These are phyloP conservation scores for Asclepias syriaca DNA, from an alignment of 257 asterid species.

Conservation along the genomic window DNA sequence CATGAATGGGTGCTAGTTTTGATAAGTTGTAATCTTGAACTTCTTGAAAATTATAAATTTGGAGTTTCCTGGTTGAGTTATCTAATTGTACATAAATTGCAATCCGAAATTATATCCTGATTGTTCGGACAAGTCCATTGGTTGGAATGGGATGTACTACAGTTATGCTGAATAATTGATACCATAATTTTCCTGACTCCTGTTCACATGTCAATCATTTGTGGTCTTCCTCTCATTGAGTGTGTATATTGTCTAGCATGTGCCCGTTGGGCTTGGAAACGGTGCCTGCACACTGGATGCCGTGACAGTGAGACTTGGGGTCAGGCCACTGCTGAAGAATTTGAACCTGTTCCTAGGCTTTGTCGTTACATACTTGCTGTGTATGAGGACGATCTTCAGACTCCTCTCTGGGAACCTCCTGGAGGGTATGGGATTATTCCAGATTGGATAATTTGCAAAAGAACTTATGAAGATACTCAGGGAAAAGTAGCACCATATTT, in stretches of 20 bases:
- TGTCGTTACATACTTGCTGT: constrained; percentile 69
- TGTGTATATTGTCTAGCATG: constrained; percentile 74
- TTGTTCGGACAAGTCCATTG: not conserved
- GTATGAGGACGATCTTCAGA: constrained; percentile 59
- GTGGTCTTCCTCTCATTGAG: constrained; percentile 76
- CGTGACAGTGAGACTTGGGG: constrained; percentile 76
- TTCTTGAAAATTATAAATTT: not conserved
- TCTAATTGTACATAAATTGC: not conserved
- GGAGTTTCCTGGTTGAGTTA: not conserved
- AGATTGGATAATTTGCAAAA: constrained; percentile 47
- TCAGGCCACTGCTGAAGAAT: constrained; percentile 56
- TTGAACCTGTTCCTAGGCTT: constrained; percentile 78
- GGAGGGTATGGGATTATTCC: constrained; percentile 64
- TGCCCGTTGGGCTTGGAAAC: constrained; percentile 79
- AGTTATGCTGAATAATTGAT: not conserved
- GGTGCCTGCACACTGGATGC: constrained; percentile 71
- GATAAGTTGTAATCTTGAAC: not conserved
- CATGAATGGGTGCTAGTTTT: not conserved
- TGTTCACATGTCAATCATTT: constrained; percentile 46
- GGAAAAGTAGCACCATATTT: constrained; percentile 69
- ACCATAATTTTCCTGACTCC: not conserved
- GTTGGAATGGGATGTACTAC: not conserved
- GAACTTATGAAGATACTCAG: constrained; percentile 40
- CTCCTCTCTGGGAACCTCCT: constrained; percentile 64
- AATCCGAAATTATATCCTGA: not conserved